These are phyloP conservation scores for Gastrodia elata DNA, from an alignment of 106 monocot species.

Conservation along the genomic window DNA sequence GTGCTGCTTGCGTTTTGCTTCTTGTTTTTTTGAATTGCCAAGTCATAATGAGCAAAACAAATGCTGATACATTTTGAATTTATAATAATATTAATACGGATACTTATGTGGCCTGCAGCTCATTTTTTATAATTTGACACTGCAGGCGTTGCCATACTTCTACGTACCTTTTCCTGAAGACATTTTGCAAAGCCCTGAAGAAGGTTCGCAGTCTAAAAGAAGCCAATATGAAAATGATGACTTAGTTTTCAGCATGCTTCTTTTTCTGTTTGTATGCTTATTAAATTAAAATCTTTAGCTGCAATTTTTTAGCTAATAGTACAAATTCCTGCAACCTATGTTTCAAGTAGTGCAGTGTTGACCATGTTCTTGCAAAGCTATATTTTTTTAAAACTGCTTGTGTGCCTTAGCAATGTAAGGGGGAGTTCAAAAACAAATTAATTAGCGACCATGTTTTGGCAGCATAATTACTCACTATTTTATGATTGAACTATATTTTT, in stretches of 20 bases:
- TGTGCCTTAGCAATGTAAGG: neutral
- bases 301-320: neutral
- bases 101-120: neutral
- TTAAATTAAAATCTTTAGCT: neutral
- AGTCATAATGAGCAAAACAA: neutral
- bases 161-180: constrained; percentile 62
- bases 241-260: neutral
- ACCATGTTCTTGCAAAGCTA: neutral
- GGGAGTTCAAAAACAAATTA: neutral
- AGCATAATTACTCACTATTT: neutral
- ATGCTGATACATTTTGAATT: neutral
- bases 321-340: neutral
- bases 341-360: neutral
- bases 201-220: constrained; percentile 34
- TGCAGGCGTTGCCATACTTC: constrained; percentile 90
- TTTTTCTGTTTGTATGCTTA: neutral
- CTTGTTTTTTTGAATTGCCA: neutral
- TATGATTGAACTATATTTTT: neutral
- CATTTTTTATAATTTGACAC: constrained; percentile 10
- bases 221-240: neutral
- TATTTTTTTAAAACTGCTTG: neutral
- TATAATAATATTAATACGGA: neutral
- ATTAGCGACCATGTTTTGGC: neutral
- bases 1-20: neutral
- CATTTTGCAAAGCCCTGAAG: constrained; percentile 26